Conservation (phyloP, 2,329 filamentous ascomycete species). For the Didymella pomorum region DNA sequence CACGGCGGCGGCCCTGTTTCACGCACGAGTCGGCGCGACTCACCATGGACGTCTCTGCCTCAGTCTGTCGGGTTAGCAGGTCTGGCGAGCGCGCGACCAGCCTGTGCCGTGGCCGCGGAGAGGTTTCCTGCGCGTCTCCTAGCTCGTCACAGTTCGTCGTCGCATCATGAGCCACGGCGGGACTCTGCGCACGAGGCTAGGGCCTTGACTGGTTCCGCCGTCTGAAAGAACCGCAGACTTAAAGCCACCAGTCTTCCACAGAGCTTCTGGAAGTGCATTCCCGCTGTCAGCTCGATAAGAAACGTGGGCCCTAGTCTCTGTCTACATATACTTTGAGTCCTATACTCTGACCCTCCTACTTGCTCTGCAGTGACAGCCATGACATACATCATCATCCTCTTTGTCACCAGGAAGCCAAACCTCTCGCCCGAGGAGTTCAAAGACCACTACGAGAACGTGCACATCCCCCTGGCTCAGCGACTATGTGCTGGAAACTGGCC, state of each 20-base stretch:
- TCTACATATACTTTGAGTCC: not conserved
- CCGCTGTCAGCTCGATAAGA: conserved; percentile 17
- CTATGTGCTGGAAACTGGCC: conserved; percentile 33
- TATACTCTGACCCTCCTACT: not conserved
- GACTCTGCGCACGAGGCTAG: conserved; percentile 2
- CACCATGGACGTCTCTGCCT: conserved; percentile 11
- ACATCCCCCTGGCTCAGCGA: conserved; percentile 37
- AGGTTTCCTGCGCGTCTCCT: conserved; percentile 4
- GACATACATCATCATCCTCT: conserved; percentile 38
- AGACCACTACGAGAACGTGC: conserved; percentile 38
- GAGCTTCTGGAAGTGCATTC: conserved; percentile 23
- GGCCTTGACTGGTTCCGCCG: conserved; percentile 5
- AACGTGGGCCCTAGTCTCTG: not conserved
- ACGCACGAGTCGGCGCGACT: conserved; percentile 4
- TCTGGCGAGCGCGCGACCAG: conserved; percentile 10
- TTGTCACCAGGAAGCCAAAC: conserved; percentile 34
- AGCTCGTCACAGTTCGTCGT: conserved; percentile 3
- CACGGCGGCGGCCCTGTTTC: conserved; percentile 10
- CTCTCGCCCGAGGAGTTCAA: conserved; percentile 39
- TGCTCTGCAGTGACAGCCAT: conserved; percentile 20
- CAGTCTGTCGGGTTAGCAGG: not conserved
- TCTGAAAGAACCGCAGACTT: conserved; percentile 10
- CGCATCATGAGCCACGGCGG: conserved; percentile 7
- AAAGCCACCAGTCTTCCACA: conserved; percentile 22
- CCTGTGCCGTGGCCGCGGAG: conserved; percentile 16